These are phyloP conservation scores for Eucalyptus camaldulensis DNA, from an alignment of 345 rosid genomes.

Conservation along the genomic window DNA sequence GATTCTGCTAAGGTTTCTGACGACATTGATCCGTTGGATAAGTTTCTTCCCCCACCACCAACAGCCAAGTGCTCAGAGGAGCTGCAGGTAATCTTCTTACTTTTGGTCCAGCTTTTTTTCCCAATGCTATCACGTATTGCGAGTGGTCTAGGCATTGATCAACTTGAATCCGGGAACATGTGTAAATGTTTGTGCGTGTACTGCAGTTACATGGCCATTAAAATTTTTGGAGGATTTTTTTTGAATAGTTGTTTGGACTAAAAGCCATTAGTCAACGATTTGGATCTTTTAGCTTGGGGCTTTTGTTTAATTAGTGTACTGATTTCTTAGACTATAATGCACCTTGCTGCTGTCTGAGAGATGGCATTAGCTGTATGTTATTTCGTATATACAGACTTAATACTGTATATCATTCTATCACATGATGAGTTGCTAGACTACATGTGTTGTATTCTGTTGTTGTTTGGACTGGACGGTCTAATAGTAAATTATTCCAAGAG, in stretches of 20 bases:
- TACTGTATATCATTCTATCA: background rate
- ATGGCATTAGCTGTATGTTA: no score
- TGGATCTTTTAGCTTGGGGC: background rate
- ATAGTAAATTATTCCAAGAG: background rate
- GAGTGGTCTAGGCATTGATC: background rate
- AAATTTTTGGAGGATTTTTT: background rate
- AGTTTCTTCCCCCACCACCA: constrained; percentile 63
- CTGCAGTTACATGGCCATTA: background rate
- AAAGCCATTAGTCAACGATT: background rate
- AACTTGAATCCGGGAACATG: background rate
- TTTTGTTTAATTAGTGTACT: background rate
- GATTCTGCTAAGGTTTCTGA: constrained; percentile 16
- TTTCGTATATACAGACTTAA: background rate
- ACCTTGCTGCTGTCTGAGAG: no score
- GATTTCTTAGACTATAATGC: no score
- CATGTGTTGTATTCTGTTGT: background rate
- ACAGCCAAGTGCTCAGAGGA: constrained; percentile 63
- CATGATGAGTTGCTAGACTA: background rate
- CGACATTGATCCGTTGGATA: constrained; percentile 45
- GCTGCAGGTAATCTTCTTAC: constrained; percentile 49
- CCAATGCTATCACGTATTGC: background rate
- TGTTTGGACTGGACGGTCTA: background rate
- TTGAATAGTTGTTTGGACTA: background rate
- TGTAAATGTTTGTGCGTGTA: background rate
- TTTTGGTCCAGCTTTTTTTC: background rate